phyloP scores from a whole-genome alignment of 495 filamentous ascomycete genomes.

The Xylaria palmicola region DNA sequence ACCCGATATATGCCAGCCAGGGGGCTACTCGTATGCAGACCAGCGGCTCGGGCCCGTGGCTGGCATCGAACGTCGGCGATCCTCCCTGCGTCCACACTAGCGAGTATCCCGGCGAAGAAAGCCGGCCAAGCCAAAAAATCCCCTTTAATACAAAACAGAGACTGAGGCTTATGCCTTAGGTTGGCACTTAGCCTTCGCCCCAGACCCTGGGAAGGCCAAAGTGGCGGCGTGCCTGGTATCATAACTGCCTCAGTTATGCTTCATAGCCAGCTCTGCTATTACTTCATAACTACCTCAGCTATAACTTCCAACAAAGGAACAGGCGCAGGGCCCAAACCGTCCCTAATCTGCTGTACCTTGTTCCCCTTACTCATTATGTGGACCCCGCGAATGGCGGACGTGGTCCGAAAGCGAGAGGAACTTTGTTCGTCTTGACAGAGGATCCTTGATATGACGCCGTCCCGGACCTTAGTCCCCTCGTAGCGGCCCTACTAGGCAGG shows the following conservation, averaged over 20 bases:
- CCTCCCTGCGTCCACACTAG: neutral
- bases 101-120: constrained; percentile 3
- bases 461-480: neutral
- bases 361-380: neutral
- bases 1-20: too few species aligned
- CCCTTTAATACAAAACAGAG: neutral
- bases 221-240: too few species aligned
- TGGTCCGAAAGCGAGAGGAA: neutral
- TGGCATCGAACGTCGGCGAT: constrained; percentile 15
- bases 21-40: neutral
- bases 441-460: constrained; percentile 2
- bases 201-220: too few species aligned
- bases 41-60: neutral
- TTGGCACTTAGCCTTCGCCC: neutral
- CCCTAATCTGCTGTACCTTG: neutral
- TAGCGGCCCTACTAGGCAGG: neutral
- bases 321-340: neutral
- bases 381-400: neutral
- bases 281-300: neutral
- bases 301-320: neutral
- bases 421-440: neutral
- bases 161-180: too few species aligned
- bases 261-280: too few species aligned
- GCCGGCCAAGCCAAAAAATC: neutral
- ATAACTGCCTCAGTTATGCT: too few species aligned